Conservation (phyloP, 495 filamentous ascomycete species). For the Elaphomyces granulatus region DNA sequence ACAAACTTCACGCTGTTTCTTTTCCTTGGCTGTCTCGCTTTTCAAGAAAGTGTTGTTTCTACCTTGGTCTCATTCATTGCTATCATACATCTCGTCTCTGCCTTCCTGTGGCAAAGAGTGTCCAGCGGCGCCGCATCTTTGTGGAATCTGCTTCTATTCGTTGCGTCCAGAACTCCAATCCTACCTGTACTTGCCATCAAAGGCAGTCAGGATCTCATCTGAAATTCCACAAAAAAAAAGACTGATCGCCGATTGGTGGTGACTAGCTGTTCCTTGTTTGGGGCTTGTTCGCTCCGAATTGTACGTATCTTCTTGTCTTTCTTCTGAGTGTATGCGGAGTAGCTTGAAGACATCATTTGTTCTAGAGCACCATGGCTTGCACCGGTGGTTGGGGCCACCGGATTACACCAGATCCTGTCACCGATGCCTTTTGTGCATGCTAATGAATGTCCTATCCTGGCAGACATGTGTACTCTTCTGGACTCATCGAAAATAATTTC, state of each 20-base stretch:
- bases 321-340: background rate
- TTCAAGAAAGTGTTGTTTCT: background rate
- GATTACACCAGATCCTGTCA: slow-evolving; percentile 2
- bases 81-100: slow-evolving; percentile 5
- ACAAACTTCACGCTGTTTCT: background rate
- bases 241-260: slow-evolving; percentile 1
- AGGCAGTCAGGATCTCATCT: slow-evolving; percentile 15
- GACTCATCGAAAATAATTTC: slow-evolving; percentile 18
- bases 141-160: slow-evolving; percentile 10
- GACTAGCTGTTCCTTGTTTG: slow-evolving; percentile 1
- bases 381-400: background rate
- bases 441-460: slow-evolving; percentile 25
- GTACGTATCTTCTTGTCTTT: slow-evolving; percentile 29
- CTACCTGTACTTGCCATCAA: slow-evolving; percentile 29
- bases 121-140: slow-evolving; percentile 8
- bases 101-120: slow-evolving; percentile 7
- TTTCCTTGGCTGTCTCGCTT: slow-evolving; percentile 7
- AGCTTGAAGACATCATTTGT: background rate
- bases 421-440: slow-evolving; percentile 11
- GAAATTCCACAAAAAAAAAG: too few relatives aligned
- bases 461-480: slow-evolving; percentile 36
- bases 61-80: too few relatives aligned
- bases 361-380: background rate
- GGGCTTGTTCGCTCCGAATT: slow-evolving; percentile 22
- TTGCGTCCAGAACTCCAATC: background rate